Base-by-base conservation (phyloP, 352 stramenopile genomes). In the Phytophthora citrophthora region DNA sequence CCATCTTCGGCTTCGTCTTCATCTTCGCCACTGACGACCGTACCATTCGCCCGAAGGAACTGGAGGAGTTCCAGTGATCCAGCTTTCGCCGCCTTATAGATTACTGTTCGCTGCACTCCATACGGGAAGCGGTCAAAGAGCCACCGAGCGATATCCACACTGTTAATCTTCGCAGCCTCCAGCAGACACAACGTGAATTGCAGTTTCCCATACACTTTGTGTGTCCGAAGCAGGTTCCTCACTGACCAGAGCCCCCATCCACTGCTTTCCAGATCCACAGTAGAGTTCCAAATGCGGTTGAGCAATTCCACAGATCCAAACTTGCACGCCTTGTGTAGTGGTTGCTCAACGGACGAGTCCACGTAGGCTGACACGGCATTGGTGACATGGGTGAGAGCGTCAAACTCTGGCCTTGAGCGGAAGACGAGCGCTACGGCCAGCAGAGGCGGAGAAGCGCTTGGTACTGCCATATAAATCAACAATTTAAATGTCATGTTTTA, bases 51-150 rank as follows among this genome's bases (percentile, higher is more conserved):
- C 13, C 54, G 29, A 20, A 62, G 54, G 27, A 44, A 58, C 20
- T 34, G 46, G 2, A 64, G 29, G 18, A 58, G 51, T 38, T 64
- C 56, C 36, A 64, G 10, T 24, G 38, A 26, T n/a, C 56, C 56
- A 23, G 46, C 46, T 13, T 26, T n/a, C n/a, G 46, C 46, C 3
- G 56, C 56, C 5, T 44, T 36, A 34, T 51, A 56, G 6, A 64
- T 32, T 8, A 64, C 46, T 31, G 45, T 51, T 15, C 55, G 45
- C 32, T 47, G 11, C 15, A 65, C 57, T 2, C 46, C 55, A 16
- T 51, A 57, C 26, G 55, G 55, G 27, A 50, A 64, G 5, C 36
- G 56, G 2, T 58, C 38, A 32, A 65, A 65, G n/a, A 65, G n/a
- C 57, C 57, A 65, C n/a, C 13, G 57, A 4, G 59, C 48, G 2